These are phyloP conservation scores for Calophaca sinica DNA, from an alignment of 306 rosid species.

Conservation along the genomic window DNA sequence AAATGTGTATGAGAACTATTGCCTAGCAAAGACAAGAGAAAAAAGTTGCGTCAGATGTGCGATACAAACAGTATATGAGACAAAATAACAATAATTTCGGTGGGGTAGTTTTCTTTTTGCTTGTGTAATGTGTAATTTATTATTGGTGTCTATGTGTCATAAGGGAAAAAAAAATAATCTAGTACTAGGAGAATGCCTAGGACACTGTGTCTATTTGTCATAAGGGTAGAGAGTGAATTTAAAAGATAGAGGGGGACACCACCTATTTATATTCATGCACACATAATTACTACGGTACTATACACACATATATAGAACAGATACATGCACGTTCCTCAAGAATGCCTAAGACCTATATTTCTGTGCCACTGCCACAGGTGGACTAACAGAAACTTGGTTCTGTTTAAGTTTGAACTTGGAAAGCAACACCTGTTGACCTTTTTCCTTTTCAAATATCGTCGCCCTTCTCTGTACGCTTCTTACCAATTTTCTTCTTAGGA, in stretches of 20 bases:
- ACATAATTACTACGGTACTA: slow-evolving; percentile 10
- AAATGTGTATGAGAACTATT: background rate
- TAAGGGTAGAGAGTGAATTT: background rate
- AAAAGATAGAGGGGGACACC: slow-evolving; percentile 38
- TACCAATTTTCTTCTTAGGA: too few relatives aligned
- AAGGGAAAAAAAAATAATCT: background rate
- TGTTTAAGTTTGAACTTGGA: slow-evolving; percentile 23
- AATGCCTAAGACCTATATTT: slow-evolving; percentile 39
- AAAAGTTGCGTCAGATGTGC: too few relatives aligned
- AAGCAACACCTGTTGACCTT: slow-evolving; percentile 42
- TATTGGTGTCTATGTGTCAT: background rate
- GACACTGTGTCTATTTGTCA: background rate
- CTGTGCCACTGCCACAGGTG: slow-evolving; percentile 47
- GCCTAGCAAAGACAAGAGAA: too few relatives aligned
- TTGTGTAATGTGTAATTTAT: background rate
- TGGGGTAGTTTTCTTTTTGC: slow-evolving; percentile 10
- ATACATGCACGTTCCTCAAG: too few relatives aligned
- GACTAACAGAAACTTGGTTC: too few relatives aligned
- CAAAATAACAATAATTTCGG: slow-evolving; percentile 41
- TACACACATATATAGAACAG: too few relatives aligned
- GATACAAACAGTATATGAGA: slow-evolving; percentile 5
- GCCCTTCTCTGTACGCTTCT: slow-evolving; percentile 22
- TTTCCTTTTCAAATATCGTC: background rate
- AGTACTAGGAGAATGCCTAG: too few relatives aligned
- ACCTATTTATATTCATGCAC: slow-evolving; percentile 49